These are phyloP conservation scores for Fraxinus sp. DNA, from an alignment of 305 asterid genomes.

Conservation along the genomic window DNA sequence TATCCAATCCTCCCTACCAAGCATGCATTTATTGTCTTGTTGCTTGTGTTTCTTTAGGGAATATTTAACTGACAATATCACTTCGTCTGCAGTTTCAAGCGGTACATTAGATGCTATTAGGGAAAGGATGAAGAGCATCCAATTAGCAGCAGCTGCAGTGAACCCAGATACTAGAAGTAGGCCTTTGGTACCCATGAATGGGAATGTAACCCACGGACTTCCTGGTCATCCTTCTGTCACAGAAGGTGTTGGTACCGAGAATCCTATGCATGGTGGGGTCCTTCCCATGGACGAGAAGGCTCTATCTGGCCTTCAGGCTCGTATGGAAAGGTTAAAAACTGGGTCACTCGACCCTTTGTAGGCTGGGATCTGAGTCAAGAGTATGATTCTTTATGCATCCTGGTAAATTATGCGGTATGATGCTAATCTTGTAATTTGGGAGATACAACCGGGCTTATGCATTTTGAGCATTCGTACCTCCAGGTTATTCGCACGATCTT, in stretches of 20 bases:
- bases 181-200: constrained; percentile 59
- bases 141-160: constrained; percentile 71
- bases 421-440: constrained; percentile 35
- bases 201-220: constrained; percentile 38
- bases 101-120: constrained; percentile 96
- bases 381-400: constrained; percentile 28
- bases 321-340: constrained; percentile 96
- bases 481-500: too few species aligned
- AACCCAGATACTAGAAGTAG: constrained; percentile 59
- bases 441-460: not conserved
- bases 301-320: constrained; percentile 94
- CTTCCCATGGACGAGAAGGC: constrained; percentile 99
- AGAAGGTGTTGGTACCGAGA: constrained; percentile 45
- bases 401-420: constrained; percentile 29
- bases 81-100: constrained; percentile 61
- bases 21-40: not conserved
- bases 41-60: not conserved
- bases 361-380: not conserved
- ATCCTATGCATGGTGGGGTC: constrained; percentile 57
- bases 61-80: not conserved
- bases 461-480: not conserved
- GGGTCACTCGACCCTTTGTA: constrained; percentile 72
- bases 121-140: constrained; percentile 98
- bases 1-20: not conserved
- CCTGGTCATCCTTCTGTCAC: constrained; percentile 39